Conservation (phyloP, 1,284 basidiomycete species). For the Chalciporus sp. region DNA sequence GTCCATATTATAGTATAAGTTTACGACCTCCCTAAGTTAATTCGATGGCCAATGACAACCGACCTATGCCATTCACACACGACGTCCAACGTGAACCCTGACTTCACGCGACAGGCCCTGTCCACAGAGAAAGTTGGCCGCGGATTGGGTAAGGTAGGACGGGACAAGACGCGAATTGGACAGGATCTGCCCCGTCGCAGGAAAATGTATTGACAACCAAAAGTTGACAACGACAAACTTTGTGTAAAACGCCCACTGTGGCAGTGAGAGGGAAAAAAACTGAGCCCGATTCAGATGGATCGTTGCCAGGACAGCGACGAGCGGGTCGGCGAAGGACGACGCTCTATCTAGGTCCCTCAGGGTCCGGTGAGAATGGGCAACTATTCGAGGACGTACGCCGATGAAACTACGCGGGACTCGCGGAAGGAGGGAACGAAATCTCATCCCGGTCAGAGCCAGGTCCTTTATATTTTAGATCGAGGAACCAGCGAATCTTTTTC, state of each 20-base stretch:
- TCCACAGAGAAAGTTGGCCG: not conserved
- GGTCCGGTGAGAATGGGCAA: not conserved
- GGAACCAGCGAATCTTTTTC: not conserved
- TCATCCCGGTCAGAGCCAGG: not conserved
- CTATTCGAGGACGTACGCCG: not conserved
- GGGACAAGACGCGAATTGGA: too few species aligned
- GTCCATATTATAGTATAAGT: constrained; percentile 30
- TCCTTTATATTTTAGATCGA: not conserved
- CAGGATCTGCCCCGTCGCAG: constrained; percentile 1
- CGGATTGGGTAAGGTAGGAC: not conserved
- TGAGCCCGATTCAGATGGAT: not conserved
- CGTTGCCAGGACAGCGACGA: constrained; percentile 4
- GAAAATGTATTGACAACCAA: too few species aligned
- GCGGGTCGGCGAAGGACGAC: not conserved
- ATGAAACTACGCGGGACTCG: not conserved
- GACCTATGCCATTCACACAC: constrained; percentile 26
- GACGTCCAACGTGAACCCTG: constrained; percentile 21
- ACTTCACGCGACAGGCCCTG: not conserved
- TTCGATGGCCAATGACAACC: constrained; percentile 6
- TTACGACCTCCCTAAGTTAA: constrained; percentile 13
- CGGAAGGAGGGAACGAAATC: not conserved
- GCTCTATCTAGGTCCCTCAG: constrained; percentile 1
- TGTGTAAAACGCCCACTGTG: constrained; percentile 9
- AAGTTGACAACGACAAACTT: not conserved
- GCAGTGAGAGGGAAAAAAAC: constrained; percentile 12